phyloP scores from a whole-genome alignment of 1,284 basidiomycete genomes.

The Rhizoctonia solani region DNA sequence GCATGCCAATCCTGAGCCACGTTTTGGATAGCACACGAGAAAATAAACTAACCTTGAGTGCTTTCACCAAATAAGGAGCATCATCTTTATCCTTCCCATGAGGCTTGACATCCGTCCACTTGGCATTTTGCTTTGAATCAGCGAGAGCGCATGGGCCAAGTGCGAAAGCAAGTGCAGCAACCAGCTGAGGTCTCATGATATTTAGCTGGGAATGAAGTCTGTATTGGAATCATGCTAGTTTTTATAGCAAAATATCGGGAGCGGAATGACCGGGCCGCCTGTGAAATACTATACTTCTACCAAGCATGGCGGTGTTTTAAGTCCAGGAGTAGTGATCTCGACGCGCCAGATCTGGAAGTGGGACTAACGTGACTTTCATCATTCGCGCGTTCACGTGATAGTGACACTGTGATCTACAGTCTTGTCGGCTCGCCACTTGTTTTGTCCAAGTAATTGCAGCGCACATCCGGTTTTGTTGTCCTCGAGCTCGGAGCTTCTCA shows the following conservation, averaged over 20 bases:
- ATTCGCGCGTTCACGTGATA: not conserved
- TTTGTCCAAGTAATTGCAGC: not conserved
- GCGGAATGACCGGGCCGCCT: not conserved
- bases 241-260: not conserved
- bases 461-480: not conserved
- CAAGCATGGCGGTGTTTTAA: not conserved
- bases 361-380: not conserved
- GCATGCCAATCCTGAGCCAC: not conserved
- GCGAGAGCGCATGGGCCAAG: not conserved
- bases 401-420: not conserved
- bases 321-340: not conserved
- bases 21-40: not conserved
- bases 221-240: not conserved
- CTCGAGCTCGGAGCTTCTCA: not conserved
- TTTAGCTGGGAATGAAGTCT: not conserved
- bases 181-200: not conserved
- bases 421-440: not conserved
- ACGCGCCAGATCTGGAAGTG: not conserved
- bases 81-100: constrained; percentile 13
- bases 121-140: not conserved
- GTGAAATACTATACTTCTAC: not conserved
- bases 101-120: constrained; percentile 10
- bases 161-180: not conserved
- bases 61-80: constrained; percentile 1
- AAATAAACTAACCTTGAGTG: not conserved